Percentiles rank a stretch among this genome's conserved stretches.
Conservation (phyloP, 2,329 filamentous ascomycete genomes). For the Tetracladium maxilliforme region DNA sequence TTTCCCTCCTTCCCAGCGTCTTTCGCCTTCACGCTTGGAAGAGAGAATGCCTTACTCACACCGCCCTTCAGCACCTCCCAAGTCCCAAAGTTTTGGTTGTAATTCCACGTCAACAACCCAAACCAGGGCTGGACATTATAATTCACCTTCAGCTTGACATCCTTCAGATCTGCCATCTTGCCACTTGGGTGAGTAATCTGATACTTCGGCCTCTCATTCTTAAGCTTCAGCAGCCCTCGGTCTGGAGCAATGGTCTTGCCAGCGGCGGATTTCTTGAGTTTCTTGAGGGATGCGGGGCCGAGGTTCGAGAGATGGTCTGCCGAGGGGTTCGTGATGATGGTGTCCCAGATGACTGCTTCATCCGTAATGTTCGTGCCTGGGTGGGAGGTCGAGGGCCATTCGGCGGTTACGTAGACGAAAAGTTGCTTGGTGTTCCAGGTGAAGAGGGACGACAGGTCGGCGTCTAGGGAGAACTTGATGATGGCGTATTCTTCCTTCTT, state of each 20-base stretch:
- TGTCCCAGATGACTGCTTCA: slow-evolving; percentile 88
- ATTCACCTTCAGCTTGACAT: slow-evolving; percentile 68
- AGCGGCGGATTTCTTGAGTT: slow-evolving; percentile 40
- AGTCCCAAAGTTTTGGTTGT: slow-evolving; percentile 33
- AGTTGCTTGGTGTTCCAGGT: slow-evolving; percentile 99
- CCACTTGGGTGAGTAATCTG: slow-evolving; percentile 85
- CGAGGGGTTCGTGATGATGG: slow-evolving; percentile 68
- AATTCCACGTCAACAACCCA: slow-evolving; percentile 72
- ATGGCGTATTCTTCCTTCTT: slow-evolving; percentile 95
- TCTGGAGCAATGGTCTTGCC: slow-evolving; percentile 40
- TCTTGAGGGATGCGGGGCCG: slow-evolving; percentile 43
- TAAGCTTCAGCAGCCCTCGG: slow-evolving; percentile 60
- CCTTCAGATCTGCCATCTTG: slow-evolving; percentile 55
- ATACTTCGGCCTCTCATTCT: slow-evolving; percentile 88
- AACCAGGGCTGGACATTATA: slow-evolving; percentile 99
- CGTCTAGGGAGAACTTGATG: slow-evolving; percentile 83
- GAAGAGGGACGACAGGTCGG: slow-evolving; percentile 84
- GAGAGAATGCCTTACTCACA: slow-evolving; percentile 44
- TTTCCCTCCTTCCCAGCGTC: slow-evolving; percentile 9
- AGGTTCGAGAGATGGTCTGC: slow-evolving; percentile 48
- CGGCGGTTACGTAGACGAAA: slow-evolving; percentile 89
- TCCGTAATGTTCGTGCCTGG: slow-evolving; percentile 12
- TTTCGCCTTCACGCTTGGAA: slow-evolving; percentile 54
- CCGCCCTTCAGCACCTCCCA: slow-evolving; percentile 56
- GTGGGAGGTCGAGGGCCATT: slow-evolving; percentile 44